These are phyloP conservation scores for Pseudocercospora cruenta DNA, from an alignment of 2,329 filamentous ascomycete genomes.

Conservation along the genomic window DNA sequence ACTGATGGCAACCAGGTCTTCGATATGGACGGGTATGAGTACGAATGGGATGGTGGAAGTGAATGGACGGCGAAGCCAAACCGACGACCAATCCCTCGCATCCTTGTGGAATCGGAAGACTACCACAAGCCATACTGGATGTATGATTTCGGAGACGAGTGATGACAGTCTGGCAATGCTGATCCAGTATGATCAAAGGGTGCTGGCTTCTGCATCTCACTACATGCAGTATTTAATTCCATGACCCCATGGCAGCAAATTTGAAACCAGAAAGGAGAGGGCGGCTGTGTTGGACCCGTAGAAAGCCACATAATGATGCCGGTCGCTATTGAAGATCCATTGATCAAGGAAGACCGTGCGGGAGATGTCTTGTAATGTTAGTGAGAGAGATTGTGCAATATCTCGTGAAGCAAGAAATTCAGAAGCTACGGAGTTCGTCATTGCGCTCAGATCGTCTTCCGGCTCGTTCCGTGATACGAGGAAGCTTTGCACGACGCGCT, in stretches of 20 bases:
- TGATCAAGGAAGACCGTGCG: too few relatives aligned
- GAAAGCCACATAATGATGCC: too few relatives aligned
- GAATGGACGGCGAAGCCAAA: neutral
- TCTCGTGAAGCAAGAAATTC: too few relatives aligned
- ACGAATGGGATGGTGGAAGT: neutral
- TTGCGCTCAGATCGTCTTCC: too few relatives aligned
- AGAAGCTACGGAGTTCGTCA: too few relatives aligned
- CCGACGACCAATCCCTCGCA: neutral
- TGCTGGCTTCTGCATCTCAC: too few relatives aligned
- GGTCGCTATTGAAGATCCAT: too few relatives aligned
- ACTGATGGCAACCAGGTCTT: constrained; percentile 5
- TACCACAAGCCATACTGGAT: constrained; percentile 1
- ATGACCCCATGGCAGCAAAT: too few relatives aligned
- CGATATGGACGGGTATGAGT: constrained; percentile 10
- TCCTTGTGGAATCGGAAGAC: neutral
- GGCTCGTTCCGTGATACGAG: neutral
- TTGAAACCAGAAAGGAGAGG: too few relatives aligned
- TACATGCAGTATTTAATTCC: too few relatives aligned
- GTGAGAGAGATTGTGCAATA: too few relatives aligned
- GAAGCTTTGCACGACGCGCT: neutral
- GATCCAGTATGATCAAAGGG: neutral
- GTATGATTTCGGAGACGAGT: neutral
- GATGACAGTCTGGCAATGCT: neutral
- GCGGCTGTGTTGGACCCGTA: too few relatives aligned
- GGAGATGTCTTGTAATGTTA: neutral